Evolutionary conservation across 106 monocot genomes (phyloP).

Genomic region (Vanilla planifolia): DNA sequence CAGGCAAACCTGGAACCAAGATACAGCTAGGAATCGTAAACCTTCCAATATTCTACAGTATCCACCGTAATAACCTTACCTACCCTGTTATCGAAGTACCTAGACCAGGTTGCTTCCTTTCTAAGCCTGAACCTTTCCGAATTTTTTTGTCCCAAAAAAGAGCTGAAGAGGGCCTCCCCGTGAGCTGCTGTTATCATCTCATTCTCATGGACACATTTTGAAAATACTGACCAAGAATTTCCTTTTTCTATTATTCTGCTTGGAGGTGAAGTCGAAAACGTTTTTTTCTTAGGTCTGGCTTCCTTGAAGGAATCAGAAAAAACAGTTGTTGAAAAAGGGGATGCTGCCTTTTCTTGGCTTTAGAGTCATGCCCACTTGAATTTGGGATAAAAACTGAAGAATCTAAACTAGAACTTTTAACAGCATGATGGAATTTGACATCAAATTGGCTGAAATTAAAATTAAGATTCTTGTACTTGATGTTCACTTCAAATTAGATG

Average conservation of each 20-base stretch:
- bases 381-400: not conserved
- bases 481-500: no score
- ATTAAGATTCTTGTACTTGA: not conserved
- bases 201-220: constrained; percentile 15
- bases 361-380: constrained; percentile 5
- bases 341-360: constrained; percentile 31
- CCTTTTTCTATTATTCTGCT: constrained; percentile 23
- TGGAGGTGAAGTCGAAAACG: constrained; percentile 57
- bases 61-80: constrained; percentile 54
- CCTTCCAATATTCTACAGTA: constrained; percentile 31
- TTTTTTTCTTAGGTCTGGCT: constrained; percentile 29
- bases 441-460: not conserved
- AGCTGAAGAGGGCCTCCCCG: constrained; percentile 17
- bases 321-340: constrained; percentile 33
- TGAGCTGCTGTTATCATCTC: constrained; percentile 6
- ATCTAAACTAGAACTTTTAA: not conserved
- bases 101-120: constrained; percentile 43
- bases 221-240: constrained; percentile 25
- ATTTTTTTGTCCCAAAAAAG: constrained; percentile 16
- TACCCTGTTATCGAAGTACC: constrained; percentile 47
- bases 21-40: constrained; percentile 64
- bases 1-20: constrained; percentile 58
- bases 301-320: constrained; percentile 49
- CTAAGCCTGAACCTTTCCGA: constrained; percentile 29
- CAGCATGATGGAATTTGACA: not conserved